These are phyloP conservation scores for Xylariomycetidae sp. DNA, from an alignment of 2,329 filamentous ascomycete species.

Conservation along the genomic window DNA sequence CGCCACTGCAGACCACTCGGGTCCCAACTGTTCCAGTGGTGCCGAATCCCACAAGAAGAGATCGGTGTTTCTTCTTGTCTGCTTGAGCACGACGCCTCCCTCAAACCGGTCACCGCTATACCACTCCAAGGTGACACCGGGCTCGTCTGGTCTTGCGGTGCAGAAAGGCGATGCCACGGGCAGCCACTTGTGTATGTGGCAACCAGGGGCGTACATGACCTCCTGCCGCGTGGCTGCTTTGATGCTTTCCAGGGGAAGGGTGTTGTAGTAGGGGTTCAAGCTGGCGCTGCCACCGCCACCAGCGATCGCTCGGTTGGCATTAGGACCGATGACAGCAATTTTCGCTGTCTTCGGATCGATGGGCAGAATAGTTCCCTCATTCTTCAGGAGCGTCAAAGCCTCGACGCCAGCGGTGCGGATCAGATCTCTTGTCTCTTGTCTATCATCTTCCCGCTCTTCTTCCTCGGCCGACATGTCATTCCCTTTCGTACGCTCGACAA, in stretches of 20 bases:
- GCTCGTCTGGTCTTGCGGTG: slow-evolving; percentile 48
- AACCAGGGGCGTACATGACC: slow-evolving; percentile 55
- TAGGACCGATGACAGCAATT: slow-evolving; percentile 62
- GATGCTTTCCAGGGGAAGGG: slow-evolving; percentile 59
- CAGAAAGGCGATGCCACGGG: slow-evolving; percentile 56
- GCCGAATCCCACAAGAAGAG: slow-evolving; percentile 67
- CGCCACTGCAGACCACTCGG: slow-evolving; percentile 58
- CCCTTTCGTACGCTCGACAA: slow-evolving; percentile 58
- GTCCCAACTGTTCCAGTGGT: slow-evolving; percentile 51
- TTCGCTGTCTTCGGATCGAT: slow-evolving; percentile 48
- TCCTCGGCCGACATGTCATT: slow-evolving; percentile 49
- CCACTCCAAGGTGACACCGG: slow-evolving; percentile 59
- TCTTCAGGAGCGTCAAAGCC: slow-evolving; percentile 59
- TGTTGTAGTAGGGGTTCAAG: slow-evolving; percentile 63
- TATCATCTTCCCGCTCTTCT: slow-evolving; percentile 51
- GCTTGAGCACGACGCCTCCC: slow-evolving; percentile 48
- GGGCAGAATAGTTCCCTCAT: slow-evolving; percentile 52
- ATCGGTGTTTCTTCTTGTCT: slow-evolving; percentile 58
- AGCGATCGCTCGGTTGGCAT: slow-evolving; percentile 61
- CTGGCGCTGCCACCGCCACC: slow-evolving; percentile 63
- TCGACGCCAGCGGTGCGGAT: slow-evolving; percentile 57
- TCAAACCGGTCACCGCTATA: slow-evolving; percentile 58
- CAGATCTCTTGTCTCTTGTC: slow-evolving; percentile 50
- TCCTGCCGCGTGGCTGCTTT: slow-evolving; percentile 46
- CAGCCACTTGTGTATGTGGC: slow-evolving; percentile 60